These are phyloP conservation scores for Corinectria fuckeliana DNA, from an alignment of 2,329 filamentous ascomycete species.

Conservation along the genomic window DNA sequence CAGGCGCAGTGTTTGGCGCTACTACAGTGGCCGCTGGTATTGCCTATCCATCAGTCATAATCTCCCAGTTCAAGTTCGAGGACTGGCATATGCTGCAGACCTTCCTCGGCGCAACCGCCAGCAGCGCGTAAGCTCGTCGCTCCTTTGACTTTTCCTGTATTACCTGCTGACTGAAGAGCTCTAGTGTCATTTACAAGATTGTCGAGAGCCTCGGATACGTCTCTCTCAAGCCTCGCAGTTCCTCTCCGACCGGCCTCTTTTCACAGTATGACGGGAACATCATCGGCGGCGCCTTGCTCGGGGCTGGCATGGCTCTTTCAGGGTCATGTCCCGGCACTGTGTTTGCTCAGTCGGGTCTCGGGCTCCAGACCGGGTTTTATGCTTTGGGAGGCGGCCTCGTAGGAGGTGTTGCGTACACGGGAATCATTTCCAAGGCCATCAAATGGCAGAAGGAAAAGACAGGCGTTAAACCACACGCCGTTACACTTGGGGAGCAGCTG, in stretches of 20 bases:
- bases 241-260: constrained; percentile 60
- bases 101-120: constrained; percentile 67
- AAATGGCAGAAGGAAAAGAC: constrained; percentile 36
- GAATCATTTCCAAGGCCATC: constrained; percentile 48
- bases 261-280: constrained; percentile 68
- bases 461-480: constrained; percentile 35
- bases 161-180: neutral
- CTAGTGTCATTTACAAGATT: constrained; percentile 53
- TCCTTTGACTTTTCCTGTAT: neutral
- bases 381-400: constrained; percentile 61
- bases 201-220: constrained; percentile 52
- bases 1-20: constrained; percentile 67
- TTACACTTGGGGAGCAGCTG: constrained; percentile 49
- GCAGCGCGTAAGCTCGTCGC: constrained; percentile 61
- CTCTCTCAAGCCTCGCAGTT: constrained; percentile 54
- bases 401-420: constrained; percentile 62
- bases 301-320: constrained; percentile 70
- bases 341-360: constrained; percentile 64
- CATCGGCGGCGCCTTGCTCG: constrained; percentile 66
- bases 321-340: constrained; percentile 72
- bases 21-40: constrained; percentile 67
- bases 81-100: constrained; percentile 72
- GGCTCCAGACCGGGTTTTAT: constrained; percentile 57
- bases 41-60: constrained; percentile 64
- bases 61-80: constrained; percentile 64